Evolutionary conservation across 2,329 filamentous ascomycete species (phyloP).

Genomic region (Leptographium procerum): DNA sequence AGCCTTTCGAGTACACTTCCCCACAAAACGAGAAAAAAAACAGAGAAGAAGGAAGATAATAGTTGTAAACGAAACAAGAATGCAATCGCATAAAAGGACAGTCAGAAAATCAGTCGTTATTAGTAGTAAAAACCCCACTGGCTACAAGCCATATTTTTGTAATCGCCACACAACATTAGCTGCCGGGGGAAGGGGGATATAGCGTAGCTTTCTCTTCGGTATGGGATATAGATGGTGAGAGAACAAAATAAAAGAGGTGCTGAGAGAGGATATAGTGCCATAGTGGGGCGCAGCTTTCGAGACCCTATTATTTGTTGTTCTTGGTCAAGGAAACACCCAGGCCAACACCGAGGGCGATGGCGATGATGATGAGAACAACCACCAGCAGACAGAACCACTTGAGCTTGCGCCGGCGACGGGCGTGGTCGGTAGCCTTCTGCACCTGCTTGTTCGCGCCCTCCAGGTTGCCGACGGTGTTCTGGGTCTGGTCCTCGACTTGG

Average conservation of each 20-base stretch:
- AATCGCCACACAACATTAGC: not conserved
- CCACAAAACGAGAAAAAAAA: not conserved
- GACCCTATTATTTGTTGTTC: not conserved
- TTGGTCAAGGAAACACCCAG: constrained; percentile 33
- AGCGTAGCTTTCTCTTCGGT: not conserved
- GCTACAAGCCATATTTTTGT: not conserved
- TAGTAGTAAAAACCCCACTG: not conserved
- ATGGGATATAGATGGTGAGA: not conserved
- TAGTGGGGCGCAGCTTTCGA: not conserved
- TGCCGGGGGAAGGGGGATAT: not conserved
- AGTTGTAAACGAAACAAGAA: not conserved
- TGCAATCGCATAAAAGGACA: not conserved
- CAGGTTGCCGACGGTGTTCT: constrained; percentile 54
- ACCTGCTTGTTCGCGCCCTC: constrained; percentile 60
- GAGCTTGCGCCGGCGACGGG: constrained; percentile 56
- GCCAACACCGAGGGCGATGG: constrained; percentile 42
- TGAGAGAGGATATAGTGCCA: not conserved
- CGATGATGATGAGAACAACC: constrained; percentile 44
- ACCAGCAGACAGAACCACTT: constrained; percentile 73
- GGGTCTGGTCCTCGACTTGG: constrained; percentile 53
- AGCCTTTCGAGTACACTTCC: not conserved
- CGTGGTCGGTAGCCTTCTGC: constrained; percentile 54
- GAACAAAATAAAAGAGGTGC: not conserved
- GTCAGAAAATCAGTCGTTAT: constrained; percentile 1
- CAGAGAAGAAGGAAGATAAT: constrained; percentile 1